Conservation (phyloP, 148 eudicot genomes). For the Rheum nobile region DNA sequence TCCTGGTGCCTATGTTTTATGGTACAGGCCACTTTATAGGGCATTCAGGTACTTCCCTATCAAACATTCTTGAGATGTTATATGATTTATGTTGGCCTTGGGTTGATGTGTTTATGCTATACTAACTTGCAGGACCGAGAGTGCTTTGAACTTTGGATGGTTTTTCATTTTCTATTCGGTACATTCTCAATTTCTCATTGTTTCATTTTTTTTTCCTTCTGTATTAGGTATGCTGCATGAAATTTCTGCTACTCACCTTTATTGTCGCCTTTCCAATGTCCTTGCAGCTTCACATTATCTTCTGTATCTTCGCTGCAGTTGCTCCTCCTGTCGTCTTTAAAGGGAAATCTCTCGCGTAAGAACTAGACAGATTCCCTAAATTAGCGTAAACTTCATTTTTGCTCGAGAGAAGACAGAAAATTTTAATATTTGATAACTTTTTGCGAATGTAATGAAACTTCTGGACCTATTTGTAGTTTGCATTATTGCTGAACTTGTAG, state of each 20-base stretch:
- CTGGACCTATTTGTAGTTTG: neutral
- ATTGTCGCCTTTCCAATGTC: neutral
- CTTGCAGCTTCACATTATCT: slow-evolving; percentile 11
- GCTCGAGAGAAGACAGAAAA: neutral
- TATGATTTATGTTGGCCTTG: neutral
- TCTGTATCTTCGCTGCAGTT: slow-evolving; percentile 37
- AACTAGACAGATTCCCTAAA: neutral
- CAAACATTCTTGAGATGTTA: neutral
- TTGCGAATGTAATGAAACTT: neutral
- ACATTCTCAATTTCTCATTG: neutral
- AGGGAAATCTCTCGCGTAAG: slow-evolving; percentile 42
- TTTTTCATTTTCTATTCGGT: slow-evolving; percentile 78
- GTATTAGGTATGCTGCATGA: neutral
- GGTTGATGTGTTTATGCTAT: neutral
- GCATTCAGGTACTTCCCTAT: slow-evolving; percentile 56
- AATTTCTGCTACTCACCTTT: neutral
- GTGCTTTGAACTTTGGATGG: slow-evolving; percentile 78
- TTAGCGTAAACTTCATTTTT: neutral
- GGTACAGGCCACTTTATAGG: slow-evolving; percentile 92
- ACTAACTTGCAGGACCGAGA: slow-evolving; percentile 44
- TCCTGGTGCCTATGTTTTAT: slow-evolving; percentile 71
- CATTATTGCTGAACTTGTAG: neutral
- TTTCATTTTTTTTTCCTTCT: neutral
- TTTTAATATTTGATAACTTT: too few relatives aligned
- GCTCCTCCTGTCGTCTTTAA: slow-evolving; percentile 40